Conservation (phyloP, 2,329 filamentous ascomycete genomes). For the Talaromyces sp. region DNA sequence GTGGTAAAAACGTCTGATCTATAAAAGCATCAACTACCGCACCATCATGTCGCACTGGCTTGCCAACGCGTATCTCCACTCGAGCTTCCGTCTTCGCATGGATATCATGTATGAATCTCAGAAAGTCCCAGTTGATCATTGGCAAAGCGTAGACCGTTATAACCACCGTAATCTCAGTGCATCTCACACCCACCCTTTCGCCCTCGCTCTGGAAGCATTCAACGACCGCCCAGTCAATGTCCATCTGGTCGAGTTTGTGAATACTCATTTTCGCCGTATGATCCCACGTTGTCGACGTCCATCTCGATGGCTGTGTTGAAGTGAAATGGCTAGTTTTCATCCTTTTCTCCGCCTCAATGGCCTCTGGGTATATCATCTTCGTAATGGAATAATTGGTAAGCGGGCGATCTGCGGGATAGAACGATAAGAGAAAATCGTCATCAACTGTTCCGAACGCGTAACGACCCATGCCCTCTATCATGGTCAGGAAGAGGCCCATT, state of each 20-base stretch:
- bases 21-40: not conserved
- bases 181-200: not conserved
- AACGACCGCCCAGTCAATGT: conserved; percentile 5
- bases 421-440: not conserved
- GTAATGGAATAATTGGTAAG: not conserved
- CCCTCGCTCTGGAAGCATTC: conserved; percentile 12
- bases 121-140: not conserved
- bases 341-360: not conserved
- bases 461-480: not conserved
- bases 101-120: not conserved
- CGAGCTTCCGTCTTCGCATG: not conserved
- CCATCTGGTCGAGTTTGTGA: not conserved
- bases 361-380: not conserved
- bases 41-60: not conserved
- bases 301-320: not conserved
- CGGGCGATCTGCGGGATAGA: not conserved
- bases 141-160: not conserved
- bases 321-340: not conserved
- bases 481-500: not conserved
- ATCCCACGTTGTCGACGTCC: not conserved
- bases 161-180: not conserved
- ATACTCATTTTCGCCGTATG: not conserved
- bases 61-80: not conserved
- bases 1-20: not conserved
- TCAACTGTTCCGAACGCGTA: not conserved